Percentiles rank a stretch among this genome's conserved stretches.
phyloP scores from a whole-genome alignment of 2,329 filamentous ascomycete species.

The Pyrenophora tritici-repentis region DNA sequence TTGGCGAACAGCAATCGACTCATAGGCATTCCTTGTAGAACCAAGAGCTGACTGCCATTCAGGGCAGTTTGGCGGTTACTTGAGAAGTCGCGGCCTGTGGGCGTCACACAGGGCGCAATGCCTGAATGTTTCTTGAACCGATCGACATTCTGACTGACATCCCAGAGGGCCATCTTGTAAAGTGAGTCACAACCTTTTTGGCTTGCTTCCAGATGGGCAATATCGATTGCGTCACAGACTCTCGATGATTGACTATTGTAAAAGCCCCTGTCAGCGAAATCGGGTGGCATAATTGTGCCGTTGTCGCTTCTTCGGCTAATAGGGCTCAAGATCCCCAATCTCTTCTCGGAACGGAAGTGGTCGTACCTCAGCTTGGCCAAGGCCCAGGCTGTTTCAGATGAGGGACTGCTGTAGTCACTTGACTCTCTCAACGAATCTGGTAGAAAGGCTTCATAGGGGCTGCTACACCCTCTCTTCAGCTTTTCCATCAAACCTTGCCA shows the following conservation, averaged over 20 bases:
- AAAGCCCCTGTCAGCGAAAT: slow-evolving; percentile 61
- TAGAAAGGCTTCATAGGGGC: slow-evolving; percentile 66
- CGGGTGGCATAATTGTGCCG: slow-evolving; percentile 58
- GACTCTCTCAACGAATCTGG: slow-evolving; percentile 59
- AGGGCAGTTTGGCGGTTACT: slow-evolving; percentile 65
- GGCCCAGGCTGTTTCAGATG: slow-evolving; percentile 56
- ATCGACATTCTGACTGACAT: slow-evolving; percentile 76
- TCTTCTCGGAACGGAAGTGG: slow-evolving; percentile 55
- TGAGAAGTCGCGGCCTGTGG: slow-evolving; percentile 64
- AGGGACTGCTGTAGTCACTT: slow-evolving; percentile 41
- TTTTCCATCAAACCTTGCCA: slow-evolving; percentile 55
- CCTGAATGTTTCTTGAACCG: slow-evolving; percentile 61
- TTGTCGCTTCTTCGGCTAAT: slow-evolving; percentile 65
- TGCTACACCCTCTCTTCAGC: slow-evolving; percentile 64
- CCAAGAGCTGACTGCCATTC: slow-evolving; percentile 65
- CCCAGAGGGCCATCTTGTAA: slow-evolving; percentile 60
- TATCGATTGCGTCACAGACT: slow-evolving; percentile 70
- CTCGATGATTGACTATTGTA: slow-evolving; percentile 60
- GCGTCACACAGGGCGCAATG: slow-evolving; percentile 70
- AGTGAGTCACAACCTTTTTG: slow-evolving; percentile 60
- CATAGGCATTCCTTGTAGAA: slow-evolving; percentile 71
- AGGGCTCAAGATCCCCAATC: slow-evolving; percentile 61
- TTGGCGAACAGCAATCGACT: slow-evolving; percentile 66
- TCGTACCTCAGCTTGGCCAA: slow-evolving; percentile 65
- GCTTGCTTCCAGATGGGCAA: slow-evolving; percentile 60